These are phyloP conservation scores for Dioscorea alata DNA, from an alignment of 106 monocot genomes.

Conservation along the genomic window DNA sequence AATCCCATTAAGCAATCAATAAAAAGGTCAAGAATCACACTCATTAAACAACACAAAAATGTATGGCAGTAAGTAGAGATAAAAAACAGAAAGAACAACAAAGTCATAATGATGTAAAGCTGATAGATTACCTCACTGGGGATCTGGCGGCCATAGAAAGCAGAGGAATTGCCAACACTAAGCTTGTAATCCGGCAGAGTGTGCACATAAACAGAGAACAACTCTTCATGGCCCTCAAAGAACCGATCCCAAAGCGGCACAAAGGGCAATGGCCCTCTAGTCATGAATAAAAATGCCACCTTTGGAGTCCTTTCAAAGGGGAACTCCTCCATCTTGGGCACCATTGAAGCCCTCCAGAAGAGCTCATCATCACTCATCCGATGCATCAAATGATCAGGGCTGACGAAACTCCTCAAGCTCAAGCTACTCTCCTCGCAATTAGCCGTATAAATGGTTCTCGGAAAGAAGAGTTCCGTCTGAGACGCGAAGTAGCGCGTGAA, in stretches of 20 bases:
- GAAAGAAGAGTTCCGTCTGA: conserved; percentile 46
- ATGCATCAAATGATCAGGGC: conserved; percentile 45
- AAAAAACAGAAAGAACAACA: too few relatives aligned
- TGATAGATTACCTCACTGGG: conserved; percentile 77
- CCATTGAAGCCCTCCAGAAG: conserved; percentile 84
- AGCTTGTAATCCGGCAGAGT: conserved; percentile 59
- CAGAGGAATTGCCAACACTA: conserved; percentile 50
- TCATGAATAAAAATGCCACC: conserved; percentile 90
- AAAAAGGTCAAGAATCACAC: too few relatives aligned
- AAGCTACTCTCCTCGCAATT: conserved; percentile 26
- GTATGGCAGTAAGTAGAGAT: too few relatives aligned
- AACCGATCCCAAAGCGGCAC: conserved; percentile 76
- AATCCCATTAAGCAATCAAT: too few relatives aligned
- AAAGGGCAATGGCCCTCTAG: conserved; percentile 69
- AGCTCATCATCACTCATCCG: conserved; percentile 73
- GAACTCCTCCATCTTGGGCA: conserved; percentile 52
- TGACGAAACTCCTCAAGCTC: conserved; percentile 43
- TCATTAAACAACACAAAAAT: too few relatives aligned
- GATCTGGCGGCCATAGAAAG: conserved; percentile 76
- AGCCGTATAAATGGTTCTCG: conserved; percentile 26
- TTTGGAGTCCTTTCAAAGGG: conserved; percentile 76
- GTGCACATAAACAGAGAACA: conserved; percentile 79
- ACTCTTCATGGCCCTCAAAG: conserved; percentile 61
- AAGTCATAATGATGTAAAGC: neutral
- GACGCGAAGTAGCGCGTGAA: conserved; percentile 33